Evolutionary conservation across 1,284 basidiomycete species (phyloP).

Genomic region (Mycena sp.): DNA sequence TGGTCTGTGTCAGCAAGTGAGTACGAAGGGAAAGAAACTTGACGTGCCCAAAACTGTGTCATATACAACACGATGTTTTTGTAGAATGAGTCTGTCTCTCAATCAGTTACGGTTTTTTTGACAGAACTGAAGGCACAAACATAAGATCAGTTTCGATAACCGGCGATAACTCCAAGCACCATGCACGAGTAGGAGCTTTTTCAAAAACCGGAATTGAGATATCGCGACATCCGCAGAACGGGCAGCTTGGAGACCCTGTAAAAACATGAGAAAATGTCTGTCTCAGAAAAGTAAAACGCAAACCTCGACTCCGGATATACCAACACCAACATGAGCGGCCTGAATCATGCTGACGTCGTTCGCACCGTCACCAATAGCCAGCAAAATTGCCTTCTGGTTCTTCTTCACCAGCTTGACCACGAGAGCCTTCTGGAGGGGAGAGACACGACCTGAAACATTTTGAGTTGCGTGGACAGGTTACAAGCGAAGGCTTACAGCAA

Average conservation of each 20-base stretch:
- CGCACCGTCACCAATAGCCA: constrained; percentile 97
- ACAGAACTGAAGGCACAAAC: constrained; percentile 57
- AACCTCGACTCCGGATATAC: constrained; percentile 97
- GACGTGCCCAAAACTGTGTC: constrained; percentile 95
- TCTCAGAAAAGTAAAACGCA: constrained; percentile 31
- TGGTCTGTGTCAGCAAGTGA: constrained; percentile 40
- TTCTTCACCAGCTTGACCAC: constrained; percentile 99
- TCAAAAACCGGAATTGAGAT: constrained; percentile 97
- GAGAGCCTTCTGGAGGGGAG: constrained; percentile 96
- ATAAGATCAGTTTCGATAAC: constrained; percentile 94
- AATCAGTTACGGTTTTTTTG: neutral
- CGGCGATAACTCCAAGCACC: constrained; percentile 98
- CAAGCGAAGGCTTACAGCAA: constrained; percentile 75
- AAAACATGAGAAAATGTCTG: neutral
- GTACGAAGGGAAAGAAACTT: constrained; percentile 11
- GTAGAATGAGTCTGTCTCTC: constrained; percentile 86
- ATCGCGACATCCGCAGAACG: constrained; percentile 97
- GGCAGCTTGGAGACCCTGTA: constrained; percentile 94
- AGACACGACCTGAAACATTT: constrained; percentile 87
- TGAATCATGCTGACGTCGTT: constrained; percentile 99
- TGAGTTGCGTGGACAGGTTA: neutral
- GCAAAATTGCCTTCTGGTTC: constrained; percentile 89
- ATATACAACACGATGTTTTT: constrained; percentile 99
- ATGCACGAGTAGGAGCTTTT: constrained; percentile 96
- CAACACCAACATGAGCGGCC: constrained; percentile 96